These are phyloP conservation scores for Candida nemodendra DNA, from an alignment of 805 yeast species.

Conservation along the genomic window DNA sequence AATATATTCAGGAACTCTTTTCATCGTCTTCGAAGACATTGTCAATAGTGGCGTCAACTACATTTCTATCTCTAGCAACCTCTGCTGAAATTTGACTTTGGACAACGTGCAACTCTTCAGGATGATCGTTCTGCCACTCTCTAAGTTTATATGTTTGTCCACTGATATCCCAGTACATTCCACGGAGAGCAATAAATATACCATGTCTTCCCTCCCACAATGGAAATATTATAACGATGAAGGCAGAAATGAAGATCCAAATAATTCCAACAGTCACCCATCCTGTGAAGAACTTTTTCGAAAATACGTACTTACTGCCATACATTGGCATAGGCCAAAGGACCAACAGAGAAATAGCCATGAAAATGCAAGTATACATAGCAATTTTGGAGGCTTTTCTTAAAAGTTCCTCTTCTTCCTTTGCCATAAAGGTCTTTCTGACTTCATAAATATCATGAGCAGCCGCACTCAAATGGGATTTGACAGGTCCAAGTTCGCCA, in stretches of 20 bases:
- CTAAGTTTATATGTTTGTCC: constrained; percentile 73
- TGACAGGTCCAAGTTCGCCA: constrained; percentile 27
- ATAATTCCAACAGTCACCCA: constrained; percentile 83
- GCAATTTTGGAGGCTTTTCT: constrained; percentile 61
- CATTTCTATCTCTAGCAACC: constrained; percentile 25
- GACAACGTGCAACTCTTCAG: constrained; percentile 75
- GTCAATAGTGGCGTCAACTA: constrained; percentile 16
- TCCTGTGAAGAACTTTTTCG: constrained; percentile 77
- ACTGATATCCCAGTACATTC: constrained; percentile 80
- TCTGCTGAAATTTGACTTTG: constrained; percentile 57
- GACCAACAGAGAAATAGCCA: constrained; percentile 63
- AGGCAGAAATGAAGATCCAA: constrained; percentile 72
- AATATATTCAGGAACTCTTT: neutral
- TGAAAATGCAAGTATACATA: constrained; percentile 53
- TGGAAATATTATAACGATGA: constrained; percentile 66
- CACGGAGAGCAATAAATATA: constrained; percentile 62
- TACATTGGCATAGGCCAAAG: constrained; percentile 97
- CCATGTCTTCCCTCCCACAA: constrained; percentile 71
- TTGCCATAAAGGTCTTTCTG: constrained; percentile 21
- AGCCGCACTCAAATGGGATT: constrained; percentile 31
- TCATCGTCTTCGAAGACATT: constrained; percentile 9
- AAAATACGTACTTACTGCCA: constrained; percentile 74
- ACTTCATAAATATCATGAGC: constrained; percentile 23
- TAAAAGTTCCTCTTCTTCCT: constrained; percentile 53
- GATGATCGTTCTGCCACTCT: constrained; percentile 73